Evolutionary conservation across 2,329 filamentous ascomycete species (phyloP).

Genomic region (Epicoccum nigrum): DNA sequence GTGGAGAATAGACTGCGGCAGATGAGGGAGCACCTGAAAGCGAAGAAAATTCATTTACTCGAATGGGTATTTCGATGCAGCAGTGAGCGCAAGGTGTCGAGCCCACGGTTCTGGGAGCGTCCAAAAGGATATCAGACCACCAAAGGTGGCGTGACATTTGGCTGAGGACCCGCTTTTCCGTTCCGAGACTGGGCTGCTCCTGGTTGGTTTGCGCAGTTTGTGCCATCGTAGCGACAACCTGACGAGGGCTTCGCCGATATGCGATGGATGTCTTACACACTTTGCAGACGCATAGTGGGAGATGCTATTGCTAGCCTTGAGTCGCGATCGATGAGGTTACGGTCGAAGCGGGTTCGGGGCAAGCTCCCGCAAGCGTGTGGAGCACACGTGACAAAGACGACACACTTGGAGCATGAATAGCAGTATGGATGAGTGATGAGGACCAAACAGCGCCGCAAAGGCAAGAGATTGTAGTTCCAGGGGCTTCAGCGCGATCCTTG

Average conservation of each 20-base stretch:
- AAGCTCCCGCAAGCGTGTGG: slow-evolving; percentile 1
- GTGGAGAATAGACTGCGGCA: slow-evolving; percentile 22
- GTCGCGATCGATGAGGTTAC: neutral
- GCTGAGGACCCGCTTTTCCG: slow-evolving; percentile 19
- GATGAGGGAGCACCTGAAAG: slow-evolving; percentile 17
- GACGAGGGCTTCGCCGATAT: slow-evolving; percentile 4
- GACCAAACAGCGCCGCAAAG: too few species aligned
- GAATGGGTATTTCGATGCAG: slow-evolving; percentile 27
- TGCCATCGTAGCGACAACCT: slow-evolving; percentile 6
- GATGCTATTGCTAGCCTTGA: neutral
- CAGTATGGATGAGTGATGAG: too few species aligned
- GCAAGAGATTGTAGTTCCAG: too few species aligned
- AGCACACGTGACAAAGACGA: too few species aligned
- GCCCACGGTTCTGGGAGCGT: slow-evolving; percentile 15
- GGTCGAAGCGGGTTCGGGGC: slow-evolving; percentile 3
- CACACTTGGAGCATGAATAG: too few species aligned
- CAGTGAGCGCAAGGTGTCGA: slow-evolving; percentile 19
- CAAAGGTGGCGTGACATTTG: slow-evolving; percentile 44
- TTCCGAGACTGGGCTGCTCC: slow-evolving; percentile 14
- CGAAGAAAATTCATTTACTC: slow-evolving; percentile 17
- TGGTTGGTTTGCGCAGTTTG: slow-evolving; percentile 3
- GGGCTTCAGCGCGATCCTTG: too few species aligned
- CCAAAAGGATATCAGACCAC: slow-evolving; percentile 40
- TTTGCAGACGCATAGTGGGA: slow-evolving; percentile 9
- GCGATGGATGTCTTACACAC: neutral